Base-by-base conservation (phyloP, 345 rosid genomes). In the Anastatica hierochuntica region DNA sequence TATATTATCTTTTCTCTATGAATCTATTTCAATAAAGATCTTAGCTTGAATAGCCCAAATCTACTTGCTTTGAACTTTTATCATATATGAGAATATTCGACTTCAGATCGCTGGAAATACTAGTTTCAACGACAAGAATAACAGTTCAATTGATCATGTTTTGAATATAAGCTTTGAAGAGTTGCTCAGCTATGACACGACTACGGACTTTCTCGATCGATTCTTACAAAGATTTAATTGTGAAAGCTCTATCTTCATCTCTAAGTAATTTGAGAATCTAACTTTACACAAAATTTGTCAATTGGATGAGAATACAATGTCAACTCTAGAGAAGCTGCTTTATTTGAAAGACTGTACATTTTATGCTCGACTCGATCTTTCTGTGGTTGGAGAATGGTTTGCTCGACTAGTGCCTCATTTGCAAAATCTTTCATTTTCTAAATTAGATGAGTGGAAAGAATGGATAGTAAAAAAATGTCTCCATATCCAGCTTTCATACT, bases 151-250 rank as follows among this genome's bases (percentile, higher is more conserved):
- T 30, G 2, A 39, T 0, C 0, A 14, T 8, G 48, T 62, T 0
- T 3, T 60, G 30, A n/a, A 3, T 5, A 15, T 50, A 3, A 61
- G 66, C 13, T 61, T 5, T 5, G 40, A 61, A 40, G 59, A 62
- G 43, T 0, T 62, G 44, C 51, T 59, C 21, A 1, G 0, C 8
- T 23, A 42, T 19, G 27, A 24, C 27, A 24, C 3, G 27, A 7
- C 6, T 24, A 24, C 27, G n/a, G n/a, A n/a, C n/a, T n/a, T 7
- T 24, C 27, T 3, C 6, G 27, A 24, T 4, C 27, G 6, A 24
- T 24, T 24, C 27, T 24, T 24, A 24, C 27, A 4, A 7, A 24
- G 27, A 0, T 44, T 31, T 44, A 41, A n/a, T n/a, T 3, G 0
- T 0, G 12, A 3, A n/a, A n/a, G n/a, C n/a, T n/a, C n/a, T n/a